Conservation (phyloP, 306 rosid species). For the Vachellia pachyceras region DNA sequence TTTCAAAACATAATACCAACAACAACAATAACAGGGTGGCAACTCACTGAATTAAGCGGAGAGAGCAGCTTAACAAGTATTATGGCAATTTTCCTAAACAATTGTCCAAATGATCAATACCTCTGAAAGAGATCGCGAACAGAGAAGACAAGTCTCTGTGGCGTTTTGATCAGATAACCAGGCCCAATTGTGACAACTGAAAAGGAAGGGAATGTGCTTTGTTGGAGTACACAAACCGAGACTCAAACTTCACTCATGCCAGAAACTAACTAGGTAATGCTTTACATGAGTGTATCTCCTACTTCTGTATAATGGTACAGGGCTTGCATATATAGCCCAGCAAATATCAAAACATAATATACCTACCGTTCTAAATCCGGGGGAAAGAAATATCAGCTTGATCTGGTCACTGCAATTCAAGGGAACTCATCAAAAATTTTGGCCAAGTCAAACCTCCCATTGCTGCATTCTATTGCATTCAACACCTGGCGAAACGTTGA, state of each 20-base stretch:
- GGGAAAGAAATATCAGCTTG: too few relatives aligned
- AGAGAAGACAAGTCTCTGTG: background rate
- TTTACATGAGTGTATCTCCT: conserved; percentile 17
- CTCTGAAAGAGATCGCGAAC: background rate
- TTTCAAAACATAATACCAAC: background rate
- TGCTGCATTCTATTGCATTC: conserved; percentile 69
- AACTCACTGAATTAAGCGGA: background rate
- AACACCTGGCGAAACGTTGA: conserved; percentile 76
- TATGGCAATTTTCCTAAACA: background rate
- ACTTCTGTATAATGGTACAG: conserved; percentile 27
- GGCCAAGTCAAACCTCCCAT: conserved; percentile 76
- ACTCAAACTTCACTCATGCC: conserved; percentile 12
- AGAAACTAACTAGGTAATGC: conserved; percentile 16
- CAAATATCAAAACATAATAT: background rate
- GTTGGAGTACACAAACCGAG: background rate
- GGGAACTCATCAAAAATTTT: conserved; percentile 70
- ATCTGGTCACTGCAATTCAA: conserved; percentile 22
- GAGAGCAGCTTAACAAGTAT: background rate
- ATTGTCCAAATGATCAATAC: background rate
- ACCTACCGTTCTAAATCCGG: conserved; percentile 6
- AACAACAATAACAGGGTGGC: background rate
- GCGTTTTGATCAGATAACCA: conserved; percentile 29
- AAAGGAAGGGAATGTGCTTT: conserved; percentile 12
- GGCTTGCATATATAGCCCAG: conserved; percentile 17
- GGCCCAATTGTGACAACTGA: conserved; percentile 6